Conservation (phyloP, 768 basidiomycete species). For the Glaciozyma antarctica region DNA sequence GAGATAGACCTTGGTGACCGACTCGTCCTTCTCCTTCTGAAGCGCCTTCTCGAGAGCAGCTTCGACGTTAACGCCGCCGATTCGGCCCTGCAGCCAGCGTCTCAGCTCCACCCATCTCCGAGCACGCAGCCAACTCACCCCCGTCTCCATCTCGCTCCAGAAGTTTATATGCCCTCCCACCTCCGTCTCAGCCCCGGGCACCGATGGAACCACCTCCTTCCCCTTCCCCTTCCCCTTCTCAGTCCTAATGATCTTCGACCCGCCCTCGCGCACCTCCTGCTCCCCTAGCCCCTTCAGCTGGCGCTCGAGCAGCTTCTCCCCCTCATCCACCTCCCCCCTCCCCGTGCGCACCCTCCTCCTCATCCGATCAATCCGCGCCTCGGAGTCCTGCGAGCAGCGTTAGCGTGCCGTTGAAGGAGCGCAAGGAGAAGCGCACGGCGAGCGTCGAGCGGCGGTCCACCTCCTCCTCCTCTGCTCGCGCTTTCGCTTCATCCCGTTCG, state of each 20-base stretch:
- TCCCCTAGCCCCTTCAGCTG: constrained; percentile 6
- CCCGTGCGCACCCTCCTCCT: background rate
- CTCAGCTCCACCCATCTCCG: background rate
- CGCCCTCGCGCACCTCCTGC: constrained; percentile 1
- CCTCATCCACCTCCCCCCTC: background rate
- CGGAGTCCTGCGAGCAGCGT: constrained; percentile 8
- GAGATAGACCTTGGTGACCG: constrained; percentile 25
- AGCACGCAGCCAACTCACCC: background rate
- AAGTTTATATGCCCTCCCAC: constrained; percentile 26
- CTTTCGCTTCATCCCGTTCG: constrained; percentile 21
- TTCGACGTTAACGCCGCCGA: background rate
- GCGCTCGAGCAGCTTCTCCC: constrained; percentile 13
- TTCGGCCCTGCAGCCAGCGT: background rate
- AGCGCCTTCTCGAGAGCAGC: constrained; percentile 6
- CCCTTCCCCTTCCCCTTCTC: constrained; percentile 1
- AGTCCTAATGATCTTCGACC: background rate
- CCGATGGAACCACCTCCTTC: background rate
- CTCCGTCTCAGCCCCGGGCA: background rate
- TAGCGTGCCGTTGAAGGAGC: background rate
- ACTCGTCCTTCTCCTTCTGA: constrained; percentile 3
- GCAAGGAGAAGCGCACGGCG: background rate
- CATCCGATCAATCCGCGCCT: constrained; percentile 27
- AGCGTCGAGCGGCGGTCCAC: constrained; percentile 2
- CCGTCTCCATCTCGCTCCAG: constrained; percentile 26
- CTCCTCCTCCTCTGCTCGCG: background rate